Conservation (phyloP, 2,329 filamentous ascomycete genomes). For the Pseudocercospora macadamiae region DNA sequence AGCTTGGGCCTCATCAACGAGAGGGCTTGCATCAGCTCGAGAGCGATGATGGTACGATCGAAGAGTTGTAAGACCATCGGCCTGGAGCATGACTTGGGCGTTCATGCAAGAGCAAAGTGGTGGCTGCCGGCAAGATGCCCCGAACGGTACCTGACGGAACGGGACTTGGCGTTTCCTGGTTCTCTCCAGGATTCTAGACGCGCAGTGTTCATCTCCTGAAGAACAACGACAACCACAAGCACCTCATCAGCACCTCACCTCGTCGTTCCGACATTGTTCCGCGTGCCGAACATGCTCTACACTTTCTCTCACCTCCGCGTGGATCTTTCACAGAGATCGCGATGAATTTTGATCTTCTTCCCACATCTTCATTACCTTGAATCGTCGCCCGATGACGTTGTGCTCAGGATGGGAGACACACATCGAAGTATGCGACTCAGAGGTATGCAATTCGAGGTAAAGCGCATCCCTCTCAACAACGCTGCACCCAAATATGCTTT, state of each 20-base stretch:
- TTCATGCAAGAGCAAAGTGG: not conserved
- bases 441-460: not conserved
- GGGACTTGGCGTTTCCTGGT: not conserved
- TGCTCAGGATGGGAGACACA: not conserved
- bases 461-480: not conserved
- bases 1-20: not conserved
- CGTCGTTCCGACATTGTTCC: too few relatives aligned
- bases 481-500: not conserved
- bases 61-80: not conserved
- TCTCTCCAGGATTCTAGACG: too few relatives aligned
- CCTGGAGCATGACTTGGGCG: not conserved
- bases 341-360: not conserved
- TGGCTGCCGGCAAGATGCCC: not conserved
- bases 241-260: too few relatives aligned
- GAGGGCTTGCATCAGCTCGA: not conserved
- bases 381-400: not conserved
- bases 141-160: not conserved
- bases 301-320: too few relatives aligned
- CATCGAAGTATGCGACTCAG: conserved; percentile 1
- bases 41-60: not conserved
- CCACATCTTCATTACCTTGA: not conserved
- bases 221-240: too few relatives aligned
- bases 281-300: too few relatives aligned
- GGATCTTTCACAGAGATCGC: too few relatives aligned
- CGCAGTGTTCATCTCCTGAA: too few relatives aligned